These are phyloP conservation scores for Hortiboletus campestris DNA, from an alignment of 768 basidiomycete species.

Conservation along the genomic window DNA sequence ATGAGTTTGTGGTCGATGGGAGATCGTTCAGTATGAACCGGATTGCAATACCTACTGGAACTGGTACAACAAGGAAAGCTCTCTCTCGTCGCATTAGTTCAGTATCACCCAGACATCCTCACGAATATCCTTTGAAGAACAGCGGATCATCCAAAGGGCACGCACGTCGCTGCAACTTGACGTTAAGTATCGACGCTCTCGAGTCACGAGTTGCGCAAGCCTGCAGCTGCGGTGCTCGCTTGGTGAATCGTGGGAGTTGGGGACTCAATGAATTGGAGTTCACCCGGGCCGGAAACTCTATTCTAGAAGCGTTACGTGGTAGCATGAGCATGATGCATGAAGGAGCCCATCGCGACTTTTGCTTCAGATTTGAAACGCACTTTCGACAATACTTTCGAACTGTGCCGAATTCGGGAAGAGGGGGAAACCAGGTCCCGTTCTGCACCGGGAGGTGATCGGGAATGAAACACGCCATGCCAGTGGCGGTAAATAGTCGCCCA, in stretches of 20 bases:
- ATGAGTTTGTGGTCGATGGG: too few species aligned
- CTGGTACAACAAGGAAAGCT: too few species aligned
- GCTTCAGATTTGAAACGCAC: not conserved
- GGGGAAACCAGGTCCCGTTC: not conserved
- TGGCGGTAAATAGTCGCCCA: not conserved
- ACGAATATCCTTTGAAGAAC: conserved; percentile 13
- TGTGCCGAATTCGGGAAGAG: not conserved
- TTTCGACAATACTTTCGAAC: not conserved
- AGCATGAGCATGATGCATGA: too few species aligned
- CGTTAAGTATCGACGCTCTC: not conserved
- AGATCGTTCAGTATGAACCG: too few species aligned
- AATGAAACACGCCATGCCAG: not conserved
- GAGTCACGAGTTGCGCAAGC: not conserved
- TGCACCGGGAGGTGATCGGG: not conserved
- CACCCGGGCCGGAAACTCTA: not conserved
- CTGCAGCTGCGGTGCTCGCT: not conserved
- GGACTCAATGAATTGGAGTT: not conserved
- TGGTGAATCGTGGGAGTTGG: conserved; percentile 6
- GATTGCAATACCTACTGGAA: too few species aligned
- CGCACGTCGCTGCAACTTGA: not conserved
- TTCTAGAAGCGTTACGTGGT: not conserved
- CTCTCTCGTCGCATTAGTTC: too few species aligned
- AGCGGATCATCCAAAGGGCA: not conserved
- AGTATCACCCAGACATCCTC: not conserved
- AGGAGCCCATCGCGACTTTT: not conserved